These are phyloP conservation scores for Mycena epipterygia DNA, from an alignment of 768 basidiomycete species.

Conservation along the genomic window DNA sequence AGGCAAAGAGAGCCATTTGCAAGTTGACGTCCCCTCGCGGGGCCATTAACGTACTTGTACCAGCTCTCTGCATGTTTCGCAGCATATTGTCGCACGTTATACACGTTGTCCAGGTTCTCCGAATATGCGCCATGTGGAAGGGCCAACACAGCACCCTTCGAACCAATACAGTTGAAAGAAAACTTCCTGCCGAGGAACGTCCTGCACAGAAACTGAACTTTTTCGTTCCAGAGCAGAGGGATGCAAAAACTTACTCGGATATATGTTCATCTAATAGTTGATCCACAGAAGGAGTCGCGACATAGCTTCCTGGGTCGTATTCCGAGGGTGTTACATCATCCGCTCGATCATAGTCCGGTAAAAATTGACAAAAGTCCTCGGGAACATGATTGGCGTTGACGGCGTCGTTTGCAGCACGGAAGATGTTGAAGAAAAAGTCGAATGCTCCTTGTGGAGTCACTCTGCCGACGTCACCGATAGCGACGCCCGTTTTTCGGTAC, in stretches of 20 bases:
- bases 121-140: slow-evolving; percentile 31
- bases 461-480: too few species aligned
- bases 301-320: too few species aligned
- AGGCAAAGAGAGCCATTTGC: slow-evolving; percentile 35
- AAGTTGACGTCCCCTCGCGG: slow-evolving; percentile 20
- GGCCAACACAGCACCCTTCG: slow-evolving; percentile 35
- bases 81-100: slow-evolving; percentile 28
- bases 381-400: too few species aligned
- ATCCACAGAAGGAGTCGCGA: too few species aligned
- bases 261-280: too few species aligned
- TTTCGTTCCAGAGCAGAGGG: background rate
- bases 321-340: too few species aligned
- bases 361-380: too few species aligned
- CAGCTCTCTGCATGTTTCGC: slow-evolving; percentile 31
- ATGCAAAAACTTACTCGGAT: background rate
- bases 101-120: slow-evolving; percentile 5
- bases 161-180: slow-evolving; percentile 2
- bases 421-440: too few species aligned
- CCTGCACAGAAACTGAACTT: background rate
- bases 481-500: too few species aligned
- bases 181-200: slow-evolving; percentile 15
- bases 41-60: slow-evolving; percentile 32
- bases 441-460: too few species aligned
- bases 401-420: background rate
- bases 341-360: too few species aligned